These are phyloP conservation scores for Aspergillus carbonarius DNA, from an alignment of 2,329 filamentous ascomycete genomes.

Conservation along the genomic window DNA sequence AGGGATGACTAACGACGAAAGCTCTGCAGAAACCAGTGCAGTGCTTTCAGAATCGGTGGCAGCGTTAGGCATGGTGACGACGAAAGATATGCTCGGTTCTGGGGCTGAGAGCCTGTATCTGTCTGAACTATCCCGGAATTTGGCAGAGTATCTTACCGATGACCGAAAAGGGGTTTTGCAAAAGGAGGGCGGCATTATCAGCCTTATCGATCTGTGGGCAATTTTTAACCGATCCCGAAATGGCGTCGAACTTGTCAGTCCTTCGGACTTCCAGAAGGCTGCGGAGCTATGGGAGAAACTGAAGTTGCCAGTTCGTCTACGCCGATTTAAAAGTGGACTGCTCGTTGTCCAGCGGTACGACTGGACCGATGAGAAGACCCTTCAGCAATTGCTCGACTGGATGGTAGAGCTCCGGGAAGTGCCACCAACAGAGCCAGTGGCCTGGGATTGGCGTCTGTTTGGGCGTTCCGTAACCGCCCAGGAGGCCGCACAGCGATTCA, in stretches of 20 bases:
- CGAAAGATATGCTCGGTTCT: conserved; percentile 87
- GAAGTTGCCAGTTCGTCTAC: conserved; percentile 78
- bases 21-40: conserved; percentile 67
- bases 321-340: conserved; percentile 90
- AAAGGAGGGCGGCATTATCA: conserved; percentile 82
- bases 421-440: conserved; percentile 62
- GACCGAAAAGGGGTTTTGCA: conserved; percentile 75
- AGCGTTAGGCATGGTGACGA: conserved; percentile 85
- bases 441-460: conserved; percentile 75
- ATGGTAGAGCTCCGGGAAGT: conserved; percentile 69
- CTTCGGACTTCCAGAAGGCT: conserved; percentile 86
- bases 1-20: conserved; percentile 57
- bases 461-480: conserved; percentile 86
- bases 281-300: conserved; percentile 84
- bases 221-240: conserved; percentile 91
- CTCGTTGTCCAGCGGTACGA: conserved; percentile 88
- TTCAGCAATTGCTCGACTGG: conserved; percentile 74
- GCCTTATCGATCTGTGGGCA: conserved; percentile 86
- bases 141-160: conserved; percentile 87
- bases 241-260: conserved; percentile 91
- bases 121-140: conserved; percentile 77
- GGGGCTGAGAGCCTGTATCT: conserved; percentile 82
- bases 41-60: conserved; percentile 78
- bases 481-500: conserved; percentile 84
- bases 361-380: conserved; percentile 85